Conservation (phyloP, 2,329 filamentous ascomycete species). For the Orbilia blumenaviensis region DNA sequence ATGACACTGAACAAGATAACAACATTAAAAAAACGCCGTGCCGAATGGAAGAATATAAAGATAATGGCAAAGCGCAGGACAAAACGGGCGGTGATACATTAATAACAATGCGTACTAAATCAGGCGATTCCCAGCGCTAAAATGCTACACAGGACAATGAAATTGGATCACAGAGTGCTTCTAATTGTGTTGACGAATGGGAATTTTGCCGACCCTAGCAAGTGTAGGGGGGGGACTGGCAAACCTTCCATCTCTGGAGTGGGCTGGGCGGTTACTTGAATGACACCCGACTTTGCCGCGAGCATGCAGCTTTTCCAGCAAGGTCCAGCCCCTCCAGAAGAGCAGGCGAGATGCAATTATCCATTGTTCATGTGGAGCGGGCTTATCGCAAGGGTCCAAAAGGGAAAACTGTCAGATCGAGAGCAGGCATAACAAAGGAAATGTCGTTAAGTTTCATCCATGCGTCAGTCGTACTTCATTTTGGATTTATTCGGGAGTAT, state of each 20-base stretch:
- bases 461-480: neutral
- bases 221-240: neutral
- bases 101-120: constrained; percentile 9
- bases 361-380: neutral
- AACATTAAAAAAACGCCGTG: constrained; percentile 22
- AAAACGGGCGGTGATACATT: neutral
- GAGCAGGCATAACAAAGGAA: neutral
- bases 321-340: neutral
- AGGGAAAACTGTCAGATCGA: neutral
- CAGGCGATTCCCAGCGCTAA: constrained; percentile 25
- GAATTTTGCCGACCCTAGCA: neutral
- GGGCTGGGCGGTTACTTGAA: constrained; percentile 22
- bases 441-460: constrained; percentile 13
- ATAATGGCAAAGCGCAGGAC: neutral
- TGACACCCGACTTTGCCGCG: constrained; percentile 45
- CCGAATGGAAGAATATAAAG: constrained; percentile 30
- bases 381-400: neutral
- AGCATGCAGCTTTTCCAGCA: constrained; percentile 17
- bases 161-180: constrained; percentile 36
- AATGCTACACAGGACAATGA: constrained; percentile 1
- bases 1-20: neutral
- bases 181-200: constrained; percentile 51
- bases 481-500: constrained; percentile 13
- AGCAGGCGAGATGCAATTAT: neutral
- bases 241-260: constrained; percentile 38